These are phyloP conservation scores for Penicillium lividum DNA, from an alignment of 495 filamentous ascomycete species.

Conservation along the genomic window DNA sequence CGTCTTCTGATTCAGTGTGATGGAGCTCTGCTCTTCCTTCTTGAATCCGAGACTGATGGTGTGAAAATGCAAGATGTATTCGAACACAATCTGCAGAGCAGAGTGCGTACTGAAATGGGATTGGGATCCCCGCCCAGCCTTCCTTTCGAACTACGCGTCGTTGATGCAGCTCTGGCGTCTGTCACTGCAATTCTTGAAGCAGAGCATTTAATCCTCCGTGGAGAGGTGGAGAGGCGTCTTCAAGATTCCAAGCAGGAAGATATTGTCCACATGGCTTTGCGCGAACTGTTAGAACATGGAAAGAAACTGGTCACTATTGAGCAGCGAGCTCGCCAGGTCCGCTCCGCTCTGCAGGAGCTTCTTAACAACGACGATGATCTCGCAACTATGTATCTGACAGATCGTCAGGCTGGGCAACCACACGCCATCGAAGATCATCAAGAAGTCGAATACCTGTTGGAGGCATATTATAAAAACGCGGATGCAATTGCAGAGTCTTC, in stretches of 20 bases:
- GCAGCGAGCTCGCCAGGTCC: slow-evolving; percentile 33
- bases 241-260: slow-evolving; percentile 26
- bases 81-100: slow-evolving; percentile 51
- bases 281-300: slow-evolving; percentile 22
- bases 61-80: slow-evolving; percentile 28
- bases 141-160: slow-evolving; percentile 71
- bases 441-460: slow-evolving; percentile 38
- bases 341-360: slow-evolving; percentile 28
- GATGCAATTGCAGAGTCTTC: slow-evolving; percentile 32
- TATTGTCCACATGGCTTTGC: slow-evolving; percentile 20
- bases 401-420: slow-evolving; percentile 33
- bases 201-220: slow-evolving; percentile 24
- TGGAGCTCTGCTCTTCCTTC: slow-evolving; percentile 26
- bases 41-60: slow-evolving; percentile 16
- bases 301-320: slow-evolving; percentile 29
- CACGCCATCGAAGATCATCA: slow-evolving; percentile 33
- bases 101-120: slow-evolving; percentile 55
- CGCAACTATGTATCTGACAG: slow-evolving; percentile 46
- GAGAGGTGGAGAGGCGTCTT: slow-evolving; percentile 21
- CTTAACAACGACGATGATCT: slow-evolving; percentile 37
- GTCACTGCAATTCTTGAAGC: slow-evolving; percentile 40
- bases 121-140: slow-evolving; percentile 49
- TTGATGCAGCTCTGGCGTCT: slow-evolving; percentile 79
- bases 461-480: slow-evolving; percentile 36
- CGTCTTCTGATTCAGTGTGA: slow-evolving; percentile 32